phyloP scores from a whole-genome alignment of 1,284 basidiomycete genomes.

The Naganishia albida region DNA sequence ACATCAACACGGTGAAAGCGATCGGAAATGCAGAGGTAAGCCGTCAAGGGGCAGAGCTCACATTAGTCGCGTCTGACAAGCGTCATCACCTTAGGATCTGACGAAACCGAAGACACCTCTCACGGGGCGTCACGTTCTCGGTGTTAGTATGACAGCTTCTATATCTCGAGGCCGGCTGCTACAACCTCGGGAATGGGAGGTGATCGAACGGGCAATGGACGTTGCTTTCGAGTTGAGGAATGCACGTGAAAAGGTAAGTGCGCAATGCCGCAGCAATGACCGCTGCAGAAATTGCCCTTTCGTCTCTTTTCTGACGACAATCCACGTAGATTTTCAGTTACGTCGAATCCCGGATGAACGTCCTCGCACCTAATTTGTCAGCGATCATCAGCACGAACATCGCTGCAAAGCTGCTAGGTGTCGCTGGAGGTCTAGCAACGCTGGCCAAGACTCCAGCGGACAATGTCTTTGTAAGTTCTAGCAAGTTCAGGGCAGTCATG shows the following conservation, averaged over 20 bases:
- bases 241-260: slow-evolving; percentile 75
- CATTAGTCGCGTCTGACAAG: neutral
- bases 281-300: neutral
- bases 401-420: slow-evolving; percentile 95
- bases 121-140: slow-evolving; percentile 91
- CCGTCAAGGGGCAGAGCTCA: neutral
- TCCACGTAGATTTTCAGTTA: slow-evolving; percentile 85
- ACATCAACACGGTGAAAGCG: slow-evolving; percentile 84
- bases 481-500: neutral
- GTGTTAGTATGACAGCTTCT: slow-evolving; percentile 89
- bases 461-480: slow-evolving; percentile 80
- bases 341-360: slow-evolving; percentile 97
- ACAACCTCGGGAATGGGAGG: slow-evolving; percentile 69
- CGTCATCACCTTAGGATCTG: slow-evolving; percentile 61
- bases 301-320: neutral
- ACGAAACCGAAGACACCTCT: slow-evolving; percentile 75
- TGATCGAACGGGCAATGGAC: slow-evolving; percentile 80
- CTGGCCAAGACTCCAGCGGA: slow-evolving; percentile 93
- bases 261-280: neutral
- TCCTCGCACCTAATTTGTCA: slow-evolving; percentile 95
- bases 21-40: slow-evolving; percentile 78
- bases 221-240: slow-evolving; percentile 84
- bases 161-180: slow-evolving; percentile 80
- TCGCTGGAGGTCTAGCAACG: slow-evolving; percentile 88
- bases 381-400: slow-evolving; percentile 97